Conservation (phyloP, 805 yeast genomes). For the Myxozyma melibiosi region DNA sequence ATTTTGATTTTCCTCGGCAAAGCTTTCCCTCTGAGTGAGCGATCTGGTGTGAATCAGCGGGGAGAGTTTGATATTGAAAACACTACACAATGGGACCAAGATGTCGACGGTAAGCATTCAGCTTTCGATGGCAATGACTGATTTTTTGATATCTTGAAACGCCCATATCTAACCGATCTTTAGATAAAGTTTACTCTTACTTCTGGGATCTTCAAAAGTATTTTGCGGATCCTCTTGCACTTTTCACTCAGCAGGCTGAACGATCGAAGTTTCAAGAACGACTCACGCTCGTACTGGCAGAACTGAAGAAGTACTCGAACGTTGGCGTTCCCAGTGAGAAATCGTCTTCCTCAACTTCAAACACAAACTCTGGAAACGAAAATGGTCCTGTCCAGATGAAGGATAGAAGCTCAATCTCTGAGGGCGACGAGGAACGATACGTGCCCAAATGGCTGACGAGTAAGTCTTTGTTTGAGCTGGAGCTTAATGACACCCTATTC, state of each 20-base stretch:
- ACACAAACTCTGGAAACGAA: background rate
- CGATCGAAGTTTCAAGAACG: slow-evolving; percentile 26
- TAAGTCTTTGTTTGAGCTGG: slow-evolving; percentile 40
- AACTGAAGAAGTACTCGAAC: slow-evolving; percentile 23
- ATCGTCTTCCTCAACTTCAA: background rate
- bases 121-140: background rate
- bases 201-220: slow-evolving; percentile 42
- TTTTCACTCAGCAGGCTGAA: slow-evolving; percentile 17
- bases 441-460: slow-evolving; percentile 46
- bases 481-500: slow-evolving; percentile 40
- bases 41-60: slow-evolving; percentile 43
- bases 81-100: slow-evolving; percentile 30
- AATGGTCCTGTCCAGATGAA: background rate
- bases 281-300: slow-evolving; percentile 30
- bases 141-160: no score
- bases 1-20: slow-evolving; percentile 42
- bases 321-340: slow-evolving; percentile 8
- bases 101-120: background rate
- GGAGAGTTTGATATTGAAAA: slow-evolving; percentile 44
- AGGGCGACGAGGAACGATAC: slow-evolving; percentile 8
- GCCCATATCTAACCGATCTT: no score
- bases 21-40: slow-evolving; percentile 44
- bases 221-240: slow-evolving; percentile 37
- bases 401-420: no score
- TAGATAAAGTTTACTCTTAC: slow-evolving; percentile 26